Base-by-base conservation (phyloP, 1,139 yeast genomes). In the Yamadazyma friedrichii region DNA sequence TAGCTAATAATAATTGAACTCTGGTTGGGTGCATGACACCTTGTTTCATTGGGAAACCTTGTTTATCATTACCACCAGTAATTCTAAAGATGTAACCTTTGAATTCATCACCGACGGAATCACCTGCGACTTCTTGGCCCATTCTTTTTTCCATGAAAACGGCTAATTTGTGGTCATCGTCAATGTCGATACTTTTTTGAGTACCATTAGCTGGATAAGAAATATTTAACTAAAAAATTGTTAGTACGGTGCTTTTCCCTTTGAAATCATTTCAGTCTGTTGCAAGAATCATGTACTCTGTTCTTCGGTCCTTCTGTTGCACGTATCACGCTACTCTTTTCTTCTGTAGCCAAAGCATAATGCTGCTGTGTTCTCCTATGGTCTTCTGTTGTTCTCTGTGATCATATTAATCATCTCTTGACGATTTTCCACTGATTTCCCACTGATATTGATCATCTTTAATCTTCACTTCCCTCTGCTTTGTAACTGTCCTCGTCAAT, bases 41-140 rank as follows among this genome's bases (percentile, higher is more conserved):
- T 80, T 93, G 98, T 78, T 91, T 93, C 98, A 94, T 93, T 79
- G 98, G 98, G 96, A 93, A 94, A 82, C 98, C 98, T 82, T 93
- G 98, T 81, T 93, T 93, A 82, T 93, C 98, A 87, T 94, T 94
- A 85, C 98, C 98, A 71, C 98, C 98, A 62, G 98, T 79, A 76
- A 93, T 91, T 82, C 84, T 93, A 88, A 93, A 91, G 70, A 89
- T 76, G 91, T 93, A 93, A 67, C 98, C 98, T 79, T 89, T 91
- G 94, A 91, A 91, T 79, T 91, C 98, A 65, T 94, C 98, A 67
- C 96, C 95, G 64, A 93, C 86, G 57, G 88, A 76, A 78, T 93
- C 98, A 76, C 98, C 98, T 69, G 89, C 96, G 69, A 93, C 96
- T 79, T 93, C 98, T 80, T 89, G 97, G 67, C 98, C 98, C 85